phyloP scores from a whole-genome alignment of 257 asterid genomes.

The Haberlea rhodopensis region DNA sequence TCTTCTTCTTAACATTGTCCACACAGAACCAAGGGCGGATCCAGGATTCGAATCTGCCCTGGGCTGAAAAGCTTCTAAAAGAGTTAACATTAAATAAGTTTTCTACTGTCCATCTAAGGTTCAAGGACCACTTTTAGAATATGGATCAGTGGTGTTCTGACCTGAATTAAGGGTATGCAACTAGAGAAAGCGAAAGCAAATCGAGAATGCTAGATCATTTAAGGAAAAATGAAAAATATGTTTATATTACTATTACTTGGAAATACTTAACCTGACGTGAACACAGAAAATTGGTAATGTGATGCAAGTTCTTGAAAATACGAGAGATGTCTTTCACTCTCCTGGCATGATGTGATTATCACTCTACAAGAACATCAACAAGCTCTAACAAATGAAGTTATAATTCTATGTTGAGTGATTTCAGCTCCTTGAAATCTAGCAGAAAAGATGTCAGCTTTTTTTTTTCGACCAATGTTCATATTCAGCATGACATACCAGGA shows the following conservation, averaged over 20 bases:
- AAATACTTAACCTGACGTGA: slow-evolving; percentile 76
- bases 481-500: not conserved
- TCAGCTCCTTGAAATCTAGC: slow-evolving; percentile 82
- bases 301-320: slow-evolving; percentile 83
- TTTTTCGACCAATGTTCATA: slow-evolving; percentile 2
- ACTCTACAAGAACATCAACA: slow-evolving; percentile 86
- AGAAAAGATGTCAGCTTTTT: slow-evolving; percentile 22
- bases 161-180: slow-evolving; percentile 43
- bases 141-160: slow-evolving; percentile 90
- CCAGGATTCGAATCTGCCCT: too few species aligned
- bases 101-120: slow-evolving; percentile 84
- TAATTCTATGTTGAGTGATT: slow-evolving; percentile 81
- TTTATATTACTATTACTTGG: not conserved
- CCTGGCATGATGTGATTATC: slow-evolving; percentile 93
- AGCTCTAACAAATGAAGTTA: slow-evolving; percentile 89
- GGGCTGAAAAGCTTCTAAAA: too few species aligned
- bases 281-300: slow-evolving; percentile 85
- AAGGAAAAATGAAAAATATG: slow-evolving; percentile 12
- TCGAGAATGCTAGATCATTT: not conserved
- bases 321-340: slow-evolving; percentile 92
- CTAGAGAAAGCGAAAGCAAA: too few species aligned
- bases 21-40: too few species aligned
- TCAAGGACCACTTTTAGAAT: too few species aligned
- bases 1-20: too few species aligned
- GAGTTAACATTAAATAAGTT: too few species aligned